Base-by-base conservation (phyloP, 148 eudicot genomes). In the Rhododendron molle region DNA sequence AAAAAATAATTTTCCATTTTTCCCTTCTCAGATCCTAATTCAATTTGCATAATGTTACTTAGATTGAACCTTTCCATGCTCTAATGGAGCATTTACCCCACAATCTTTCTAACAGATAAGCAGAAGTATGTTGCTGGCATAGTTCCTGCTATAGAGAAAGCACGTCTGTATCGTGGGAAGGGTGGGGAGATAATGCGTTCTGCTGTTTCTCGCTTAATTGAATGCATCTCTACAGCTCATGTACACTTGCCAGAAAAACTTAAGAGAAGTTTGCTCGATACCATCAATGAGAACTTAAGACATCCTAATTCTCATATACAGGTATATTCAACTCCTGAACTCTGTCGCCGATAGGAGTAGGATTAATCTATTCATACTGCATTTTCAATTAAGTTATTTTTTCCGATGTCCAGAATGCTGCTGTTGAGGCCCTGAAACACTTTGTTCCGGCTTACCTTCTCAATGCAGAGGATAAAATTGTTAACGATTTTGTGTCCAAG, bases 141-240 rank as follows among this genome's bases (percentile, higher is more conserved):
- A 84, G 97, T 96, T 85, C 98, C 97, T 88, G 97, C 96, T 83
- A 94, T 95, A 84, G 99, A 96, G 89, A 96, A 95, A 89, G 98
- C 99, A 90, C 93, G 99, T 44, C 92, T 96, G 49, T 96, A 96
- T 90, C 95, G 99, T 81, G 99, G 99, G 71, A 96, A 96, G 90
- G 99, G 99, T 79, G 98, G 99, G 90, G 99, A 96, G 91, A 93
- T 96, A 76, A 96, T 96, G 99, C 98, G 98, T 87, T 88, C 94
- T 88, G 96, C 99, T 80, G 99, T 96, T 86, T 96, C 98, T 81
- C 94, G 97, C 84, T 94, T 94, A 81, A 92, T 94, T 87, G 92
- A 95, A 85, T 93, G 97, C 86, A 91, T 92, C 85, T 93, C 99
- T 83, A 47, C 84, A 78, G 92, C 94, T 83, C 90, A 87, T 79